These are phyloP conservation scores for Metschnikowia continentalis DNA, from an alignment of 805 yeast species.

Conservation along the genomic window DNA sequence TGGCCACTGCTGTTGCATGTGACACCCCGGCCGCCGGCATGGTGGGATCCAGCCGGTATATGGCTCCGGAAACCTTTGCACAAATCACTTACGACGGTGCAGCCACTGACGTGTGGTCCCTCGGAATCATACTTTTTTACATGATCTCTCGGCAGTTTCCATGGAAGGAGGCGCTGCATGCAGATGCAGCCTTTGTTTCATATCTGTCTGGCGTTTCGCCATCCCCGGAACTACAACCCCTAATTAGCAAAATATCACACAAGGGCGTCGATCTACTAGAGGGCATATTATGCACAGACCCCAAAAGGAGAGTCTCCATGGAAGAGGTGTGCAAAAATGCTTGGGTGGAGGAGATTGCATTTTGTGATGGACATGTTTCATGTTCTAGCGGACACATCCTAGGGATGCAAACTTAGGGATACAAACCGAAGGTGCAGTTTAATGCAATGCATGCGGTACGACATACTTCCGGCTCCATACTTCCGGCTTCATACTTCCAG, in stretches of 20 bases:
- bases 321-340: constrained; percentile 3
- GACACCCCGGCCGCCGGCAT: constrained; percentile 33
- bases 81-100: constrained; percentile 37
- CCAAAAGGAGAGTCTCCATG: constrained; percentile 2
- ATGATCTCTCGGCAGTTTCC: constrained; percentile 34
- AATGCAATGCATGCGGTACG: not conserved
- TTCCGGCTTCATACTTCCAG: not conserved
- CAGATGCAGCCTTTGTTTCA: constrained; percentile 23
- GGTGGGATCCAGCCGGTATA: constrained; percentile 44
- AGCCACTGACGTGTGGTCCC: constrained; percentile 47
- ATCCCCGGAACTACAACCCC: not conserved
- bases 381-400: not conserved
- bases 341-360: constrained; percentile 11
- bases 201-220: not conserved
- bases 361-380: constrained; percentile 7
- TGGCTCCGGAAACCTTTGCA: constrained; percentile 46
- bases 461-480: not conserved
- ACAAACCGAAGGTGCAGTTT: not conserved
- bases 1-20: constrained; percentile 25
- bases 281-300: constrained; percentile 1
- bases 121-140: constrained; percentile 41
- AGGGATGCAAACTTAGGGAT: not conserved
- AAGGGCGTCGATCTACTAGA: not conserved
- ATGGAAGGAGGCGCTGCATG: constrained; percentile 43
- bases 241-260: not conserved